Evolutionary conservation across 805 yeast genomes (phyloP).

Genomic region (Saturnispora kantuleensis): DNA sequence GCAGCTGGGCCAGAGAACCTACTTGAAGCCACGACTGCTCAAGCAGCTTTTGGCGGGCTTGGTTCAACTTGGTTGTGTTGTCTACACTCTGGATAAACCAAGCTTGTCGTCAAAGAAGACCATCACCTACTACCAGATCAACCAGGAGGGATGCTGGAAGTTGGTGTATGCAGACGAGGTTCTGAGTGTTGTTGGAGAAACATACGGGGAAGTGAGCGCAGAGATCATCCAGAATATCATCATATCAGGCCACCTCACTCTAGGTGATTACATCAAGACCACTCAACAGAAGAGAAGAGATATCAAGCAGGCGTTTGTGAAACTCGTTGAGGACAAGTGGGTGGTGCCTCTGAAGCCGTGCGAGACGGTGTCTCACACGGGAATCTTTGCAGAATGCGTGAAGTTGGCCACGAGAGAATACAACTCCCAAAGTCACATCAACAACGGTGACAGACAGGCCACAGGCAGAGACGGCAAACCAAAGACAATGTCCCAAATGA

Average conservation of each 20-base stretch:
- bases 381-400: constrained; percentile 27
- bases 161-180: constrained; percentile 74
- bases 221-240: constrained; percentile 60
- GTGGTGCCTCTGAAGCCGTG: constrained; percentile 35
- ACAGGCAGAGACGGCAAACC: constrained; percentile 5
- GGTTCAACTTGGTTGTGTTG: constrained; percentile 69
- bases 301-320: constrained; percentile 31
- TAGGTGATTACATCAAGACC: constrained; percentile 36
- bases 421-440: constrained; percentile 4
- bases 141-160: constrained; percentile 53
- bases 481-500: constrained; percentile 39
- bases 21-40: constrained; percentile 40
- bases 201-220: constrained; percentile 35
- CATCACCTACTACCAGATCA: constrained; percentile 39
- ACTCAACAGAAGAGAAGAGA: constrained; percentile 19
- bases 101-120: constrained; percentile 11
- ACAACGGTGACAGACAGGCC: background rate
- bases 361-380: constrained; percentile 25
- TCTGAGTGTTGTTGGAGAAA: constrained; percentile 41
- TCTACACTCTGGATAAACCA: constrained; percentile 36
- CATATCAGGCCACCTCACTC: constrained; percentile 56
- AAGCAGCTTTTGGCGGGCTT: constrained; percentile 64
- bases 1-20: constrained; percentile 41
- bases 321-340: constrained; percentile 40
- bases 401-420: constrained; percentile 22